phyloP scores from a whole-genome alignment of 352 stramenopile genomes.

The Phytophthora pistaciae region DNA sequence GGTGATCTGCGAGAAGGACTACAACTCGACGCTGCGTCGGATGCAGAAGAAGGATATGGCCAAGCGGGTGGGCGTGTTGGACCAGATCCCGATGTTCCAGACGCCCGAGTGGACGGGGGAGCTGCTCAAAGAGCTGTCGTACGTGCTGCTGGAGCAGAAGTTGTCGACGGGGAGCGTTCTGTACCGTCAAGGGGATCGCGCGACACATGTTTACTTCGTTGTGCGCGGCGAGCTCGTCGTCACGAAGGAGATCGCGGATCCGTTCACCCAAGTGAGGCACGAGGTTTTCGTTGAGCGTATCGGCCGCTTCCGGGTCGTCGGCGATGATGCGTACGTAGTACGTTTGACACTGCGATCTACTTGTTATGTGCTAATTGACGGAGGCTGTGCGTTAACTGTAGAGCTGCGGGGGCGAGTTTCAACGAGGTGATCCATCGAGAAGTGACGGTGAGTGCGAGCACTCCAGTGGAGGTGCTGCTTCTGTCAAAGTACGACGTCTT shows the following conservation, averaged over 20 bases:
- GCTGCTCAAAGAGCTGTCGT: constrained; percentile 76
- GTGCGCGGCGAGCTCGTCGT: constrained; percentile 70
- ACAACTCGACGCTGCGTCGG: constrained; percentile 71
- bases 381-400: constrained; percentile 22
- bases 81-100: constrained; percentile 80
- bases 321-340: constrained; percentile 74
- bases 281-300: constrained; percentile 68
- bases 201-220: constrained; percentile 75
- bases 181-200: constrained; percentile 71
- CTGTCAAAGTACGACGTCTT: constrained; percentile 87
- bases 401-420: constrained; percentile 67
- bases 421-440: constrained; percentile 73
- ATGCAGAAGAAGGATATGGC: constrained; percentile 80
- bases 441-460: constrained; percentile 70
- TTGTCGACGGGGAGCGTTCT: constrained; percentile 53
- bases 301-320: constrained; percentile 66
- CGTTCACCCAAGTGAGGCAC: constrained; percentile 36
- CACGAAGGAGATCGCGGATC: constrained; percentile 62
- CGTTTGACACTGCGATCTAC: not conserved
- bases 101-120: constrained; percentile 78
- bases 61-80: constrained; percentile 63
- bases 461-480: constrained; percentile 71
- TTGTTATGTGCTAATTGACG: not conserved
- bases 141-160: constrained; percentile 73
- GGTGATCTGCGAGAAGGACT: constrained; percentile 81